Evolutionary conservation across 2,329 filamentous ascomycete species (phyloP), one percentile per base, ranked within the genome.

Genomic region (Lomentospora prolificans): DNA sequence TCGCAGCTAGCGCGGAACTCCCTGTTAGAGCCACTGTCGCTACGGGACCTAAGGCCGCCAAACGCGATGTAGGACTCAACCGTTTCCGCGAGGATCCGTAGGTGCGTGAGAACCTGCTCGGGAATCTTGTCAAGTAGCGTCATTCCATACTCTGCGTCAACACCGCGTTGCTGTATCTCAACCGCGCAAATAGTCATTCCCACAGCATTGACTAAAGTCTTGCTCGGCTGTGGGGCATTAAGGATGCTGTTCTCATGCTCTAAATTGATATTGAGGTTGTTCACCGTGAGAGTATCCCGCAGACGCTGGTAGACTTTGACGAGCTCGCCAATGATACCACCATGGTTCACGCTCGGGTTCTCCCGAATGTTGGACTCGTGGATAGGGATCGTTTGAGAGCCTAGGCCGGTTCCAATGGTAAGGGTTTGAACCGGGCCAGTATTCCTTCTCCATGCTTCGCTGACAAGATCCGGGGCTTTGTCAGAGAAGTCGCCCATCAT

Each of bases 151-250:
- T 87, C 81, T 22, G 84, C 83, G 62, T 89, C 87, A 3, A 90
- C 76, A 5, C 94, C 94, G 62, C 94, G 86, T 67, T 96, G 90
- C 60, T 91, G 86, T 61, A 97, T 96, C 70, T 99, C 94, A 3
- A 89, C 84, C 0, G 90, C 85, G 7, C 90, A 86, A 57, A 99
- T 90, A 0, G 91, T 92, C 66, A 85, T 90, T 2, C 89, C 92
- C 12, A 96, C 82, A 1, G 83, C 75, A 57, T 78, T 77, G 12
- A 84, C 79, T 9, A 90, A 69, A 1, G 79, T 78, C 62, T 87
- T 84, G 57, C 78, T 80, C 22, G 81, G 74, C 52, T 76, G 72
- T 14, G 64, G 63, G 39, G 64, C 65, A 50, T 65, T 65, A 39
- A 58, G 61, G 62, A 60, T 63, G 19, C 55, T 60, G 58, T 12